Evolutionary conservation across 129 eudicot genomes (phyloP), one percentile per base, ranked within the genome.

Genomic region (Flaveria sonorensis): DNA sequence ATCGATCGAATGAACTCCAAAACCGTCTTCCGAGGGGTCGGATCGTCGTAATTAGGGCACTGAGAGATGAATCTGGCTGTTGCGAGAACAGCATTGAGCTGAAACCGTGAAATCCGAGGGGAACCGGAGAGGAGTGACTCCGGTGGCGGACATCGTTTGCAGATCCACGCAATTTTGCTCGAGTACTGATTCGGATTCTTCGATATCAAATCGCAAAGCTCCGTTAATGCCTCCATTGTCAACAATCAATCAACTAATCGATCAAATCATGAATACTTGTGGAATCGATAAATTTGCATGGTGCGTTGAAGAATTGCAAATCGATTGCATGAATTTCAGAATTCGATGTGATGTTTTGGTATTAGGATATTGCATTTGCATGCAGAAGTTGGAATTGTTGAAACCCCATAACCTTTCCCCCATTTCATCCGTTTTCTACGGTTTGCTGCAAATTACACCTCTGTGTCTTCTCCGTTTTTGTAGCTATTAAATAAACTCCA

Each of bases 31-130:
- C 87, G 72, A 65, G 96, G 92, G 21, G 79, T 81, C 2, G 79
- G 73, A 42, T 91, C 89, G n/a, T 75, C 82, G 71, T 81, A 73
- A 66, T 81, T 72, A 61, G 89, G 88, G 77, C 88, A 91, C 69
- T 84, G 85, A 1, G 99, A 91, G 51, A 94, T 83, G 61, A 91
- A 91, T 8, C 92, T 80, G 32, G 94, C 89, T 2, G 88, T 60
- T 18, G 96, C 94, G 8, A 91, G 88, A 47, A 91, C 71, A 40
- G 93, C 96, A 68, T 91, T 87, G 87, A 94, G 97, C 83, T 94
- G 99, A 53, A 89, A 87, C 67, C 96, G 88, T 19, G 99, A 81
- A 64, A 94, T 81, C 85, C 88, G 84, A 47, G 93, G 89, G 28
- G 92, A 93, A 88, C 88, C 90, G 71, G 76, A 51, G 64, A 79